These are phyloP conservation scores for Dryas alaskensis DNA, from an alignment of 306 rosid species.

Conservation along the genomic window DNA sequence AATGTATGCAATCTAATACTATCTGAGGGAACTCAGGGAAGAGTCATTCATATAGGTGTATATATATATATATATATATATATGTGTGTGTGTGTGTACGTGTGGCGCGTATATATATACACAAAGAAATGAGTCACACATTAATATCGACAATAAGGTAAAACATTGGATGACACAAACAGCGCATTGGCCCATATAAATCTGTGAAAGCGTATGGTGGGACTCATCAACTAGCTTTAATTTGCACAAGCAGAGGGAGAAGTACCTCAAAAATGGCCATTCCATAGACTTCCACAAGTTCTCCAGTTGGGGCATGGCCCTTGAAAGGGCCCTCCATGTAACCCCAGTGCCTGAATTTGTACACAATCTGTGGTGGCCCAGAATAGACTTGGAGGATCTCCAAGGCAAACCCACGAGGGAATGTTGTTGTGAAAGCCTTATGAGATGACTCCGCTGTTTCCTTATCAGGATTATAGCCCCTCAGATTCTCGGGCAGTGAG, in stretches of 20 bases:
- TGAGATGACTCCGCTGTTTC: slow-evolving; percentile 62
- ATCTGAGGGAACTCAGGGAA: too few relatives aligned
- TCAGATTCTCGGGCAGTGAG: slow-evolving; percentile 50
- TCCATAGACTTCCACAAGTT: slow-evolving; percentile 48
- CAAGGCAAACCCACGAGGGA: slow-evolving; percentile 69
- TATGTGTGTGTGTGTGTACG: too few relatives aligned
- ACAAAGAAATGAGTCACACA: too few relatives aligned
- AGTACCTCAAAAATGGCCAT: slow-evolving; percentile 54
- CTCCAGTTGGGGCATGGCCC: slow-evolving; percentile 54
- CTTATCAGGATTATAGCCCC: slow-evolving; percentile 44
- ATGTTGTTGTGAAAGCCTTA: slow-evolving; percentile 47
- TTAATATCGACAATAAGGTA: too few relatives aligned
- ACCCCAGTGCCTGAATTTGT: slow-evolving; percentile 81
- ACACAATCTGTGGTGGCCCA: slow-evolving; percentile 56
- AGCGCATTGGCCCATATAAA: too few relatives aligned
- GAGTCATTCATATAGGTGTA: too few relatives aligned
- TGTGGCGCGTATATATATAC: too few relatives aligned
- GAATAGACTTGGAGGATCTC: slow-evolving; percentile 52
- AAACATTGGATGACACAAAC: too few relatives aligned
- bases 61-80: too few relatives aligned
- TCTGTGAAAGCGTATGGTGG: too few relatives aligned
- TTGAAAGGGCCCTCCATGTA: slow-evolving; percentile 79
- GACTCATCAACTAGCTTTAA: too few relatives aligned
- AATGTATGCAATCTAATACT: too few relatives aligned
- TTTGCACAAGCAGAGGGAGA: neutral